Evolutionary conservation across 768 basidiomycete genomes (phyloP).

Genomic region (Suillus lakei): DNA sequence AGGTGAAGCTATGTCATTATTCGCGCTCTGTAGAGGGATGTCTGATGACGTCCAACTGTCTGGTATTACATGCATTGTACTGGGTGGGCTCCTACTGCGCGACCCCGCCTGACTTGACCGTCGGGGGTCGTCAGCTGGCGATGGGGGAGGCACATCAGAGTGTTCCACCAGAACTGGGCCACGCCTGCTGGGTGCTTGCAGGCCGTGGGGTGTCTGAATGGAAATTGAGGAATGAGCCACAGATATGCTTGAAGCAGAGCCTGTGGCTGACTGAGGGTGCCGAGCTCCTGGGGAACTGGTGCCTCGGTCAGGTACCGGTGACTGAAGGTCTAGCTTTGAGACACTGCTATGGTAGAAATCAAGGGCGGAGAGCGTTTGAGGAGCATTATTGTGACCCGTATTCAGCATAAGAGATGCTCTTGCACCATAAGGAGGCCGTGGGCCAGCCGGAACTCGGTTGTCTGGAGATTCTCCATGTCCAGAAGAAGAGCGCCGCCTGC

Average conservation of each 20-base stretch:
- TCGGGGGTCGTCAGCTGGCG: neutral
- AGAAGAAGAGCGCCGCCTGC: neutral
- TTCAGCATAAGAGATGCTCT: constrained; percentile 5
- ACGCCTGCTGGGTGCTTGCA: neutral
- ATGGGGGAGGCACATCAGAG: neutral
- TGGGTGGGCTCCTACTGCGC: too few relatives aligned
- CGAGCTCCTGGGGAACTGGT: constrained; percentile 1
- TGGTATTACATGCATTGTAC: neutral
- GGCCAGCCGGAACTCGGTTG: neutral
- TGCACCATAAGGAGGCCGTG: neutral
- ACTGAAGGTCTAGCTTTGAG: constrained; percentile 11
- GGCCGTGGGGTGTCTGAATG: neutral
- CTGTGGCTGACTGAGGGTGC: constrained; percentile 6
- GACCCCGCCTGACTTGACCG: neutral
- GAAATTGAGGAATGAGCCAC: neutral
- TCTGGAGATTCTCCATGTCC: neutral
- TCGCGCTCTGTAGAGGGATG: neutral
- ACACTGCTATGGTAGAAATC: constrained; percentile 25
- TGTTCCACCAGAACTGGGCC: neutral
- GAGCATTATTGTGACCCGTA: neutral
- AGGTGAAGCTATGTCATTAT: neutral
- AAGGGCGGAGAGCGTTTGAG: constrained; percentile 10
- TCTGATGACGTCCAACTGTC: too few relatives aligned
- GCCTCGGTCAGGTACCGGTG: neutral
- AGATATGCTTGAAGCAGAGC: constrained; percentile 5